phyloP scores from a whole-genome alignment of 2,329 filamentous ascomycete species.

The Microdochium trichocladiopsis region DNA sequence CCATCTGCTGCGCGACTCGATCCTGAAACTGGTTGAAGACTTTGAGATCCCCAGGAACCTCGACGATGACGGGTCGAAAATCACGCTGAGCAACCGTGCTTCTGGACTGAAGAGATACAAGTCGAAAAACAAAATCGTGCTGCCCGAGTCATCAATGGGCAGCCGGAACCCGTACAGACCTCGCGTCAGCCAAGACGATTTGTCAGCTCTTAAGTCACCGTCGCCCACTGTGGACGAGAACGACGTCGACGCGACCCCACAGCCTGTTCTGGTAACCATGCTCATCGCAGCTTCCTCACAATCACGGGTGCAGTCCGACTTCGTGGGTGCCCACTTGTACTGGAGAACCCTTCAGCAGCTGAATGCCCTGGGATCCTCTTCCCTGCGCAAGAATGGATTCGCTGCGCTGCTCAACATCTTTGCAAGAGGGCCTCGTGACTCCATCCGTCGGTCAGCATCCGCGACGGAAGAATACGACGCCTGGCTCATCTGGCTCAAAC shows the following conservation, averaged over 20 bases:
- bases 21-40: constrained; percentile 74
- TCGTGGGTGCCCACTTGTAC: constrained; percentile 76
- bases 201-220: constrained; percentile 2
- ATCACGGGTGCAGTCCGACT: constrained; percentile 73
- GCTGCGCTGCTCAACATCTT: constrained; percentile 68
- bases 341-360: constrained; percentile 77
- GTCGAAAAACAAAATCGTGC: constrained; percentile 52
- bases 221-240: constrained; percentile 15
- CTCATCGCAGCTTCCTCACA: constrained; percentile 69
- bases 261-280: constrained; percentile 60
- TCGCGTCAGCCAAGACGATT: constrained; percentile 16
- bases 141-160: constrained; percentile 39
- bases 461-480: constrained; percentile 74
- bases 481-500: constrained; percentile 78
- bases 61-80: constrained; percentile 49
- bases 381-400: constrained; percentile 60
- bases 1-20: constrained; percentile 72
- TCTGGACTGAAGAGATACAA: constrained; percentile 53
- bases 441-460: constrained; percentile 60
- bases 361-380: constrained; percentile 52
- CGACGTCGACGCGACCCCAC: constrained; percentile 32
- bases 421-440: constrained; percentile 62
- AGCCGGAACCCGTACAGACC: constrained; percentile 53
- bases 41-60: constrained; percentile 69
- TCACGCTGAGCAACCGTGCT: constrained; percentile 66